Evolutionary conservation across 345 rosid genomes (phyloP).

Genomic region (Gossypioides kirkii): DNA sequence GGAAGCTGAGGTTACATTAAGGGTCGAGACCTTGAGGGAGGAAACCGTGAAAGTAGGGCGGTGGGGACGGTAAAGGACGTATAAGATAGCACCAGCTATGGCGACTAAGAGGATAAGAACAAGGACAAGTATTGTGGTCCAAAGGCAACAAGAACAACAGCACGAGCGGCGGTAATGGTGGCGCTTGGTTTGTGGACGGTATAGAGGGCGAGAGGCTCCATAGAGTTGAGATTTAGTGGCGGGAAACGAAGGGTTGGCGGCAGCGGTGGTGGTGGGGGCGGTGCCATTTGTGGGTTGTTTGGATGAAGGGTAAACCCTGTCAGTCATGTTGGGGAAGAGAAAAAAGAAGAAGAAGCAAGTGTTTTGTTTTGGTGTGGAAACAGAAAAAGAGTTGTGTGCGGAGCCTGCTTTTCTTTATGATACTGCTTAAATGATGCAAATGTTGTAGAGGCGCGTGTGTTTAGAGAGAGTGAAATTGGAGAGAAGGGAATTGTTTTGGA

Average conservation of each 20-base stretch:
- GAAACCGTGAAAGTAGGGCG: conserved; percentile 64
- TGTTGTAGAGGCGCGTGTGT: neutral
- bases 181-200: conserved; percentile 59
- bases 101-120: conserved; percentile 45
- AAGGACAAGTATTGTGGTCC: conserved; percentile 42
- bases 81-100: conserved; percentile 41
- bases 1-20: conserved; percentile 54
- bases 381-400: neutral
- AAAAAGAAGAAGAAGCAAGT: too few relatives aligned
- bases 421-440: neutral
- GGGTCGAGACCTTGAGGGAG: conserved; percentile 47
- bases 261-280: conserved; percentile 12
- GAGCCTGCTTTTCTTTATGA: neutral
- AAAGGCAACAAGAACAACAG: conserved; percentile 60
- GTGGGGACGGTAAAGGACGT: conserved; percentile 75
- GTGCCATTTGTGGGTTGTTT: conserved; percentile 40
- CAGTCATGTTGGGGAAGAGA: conserved; percentile 41
- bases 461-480: neutral
- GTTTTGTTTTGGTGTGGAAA: neutral
- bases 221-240: conserved; percentile 66
- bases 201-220: conserved; percentile 63
- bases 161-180: conserved; percentile 44
- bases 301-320: conserved; percentile 56
- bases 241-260: conserved; percentile 46
- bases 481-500: neutral